phyloP scores from a whole-genome alignment of 345 rosid genomes.

The Cochlearia excelsa region DNA sequence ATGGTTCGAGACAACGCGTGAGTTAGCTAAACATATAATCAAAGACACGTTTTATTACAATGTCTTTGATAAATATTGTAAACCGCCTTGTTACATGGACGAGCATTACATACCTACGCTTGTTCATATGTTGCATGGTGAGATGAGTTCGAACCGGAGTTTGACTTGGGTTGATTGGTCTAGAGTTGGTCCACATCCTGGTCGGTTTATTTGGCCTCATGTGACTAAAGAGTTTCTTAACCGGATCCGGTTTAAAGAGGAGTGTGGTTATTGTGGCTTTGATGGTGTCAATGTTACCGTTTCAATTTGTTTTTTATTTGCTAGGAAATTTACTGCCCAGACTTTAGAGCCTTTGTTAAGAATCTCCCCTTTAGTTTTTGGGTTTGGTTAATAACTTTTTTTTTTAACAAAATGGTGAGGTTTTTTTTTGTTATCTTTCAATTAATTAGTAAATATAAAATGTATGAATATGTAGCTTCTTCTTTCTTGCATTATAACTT shows the following conservation, averaged over 20 bases:
- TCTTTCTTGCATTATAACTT: too few relatives aligned
- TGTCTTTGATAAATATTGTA: conserved; percentile 44
- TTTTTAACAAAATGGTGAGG: too few relatives aligned
- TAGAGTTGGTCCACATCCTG: conserved; percentile 59
- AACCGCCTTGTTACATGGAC: conserved; percentile 59
- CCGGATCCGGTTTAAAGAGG: conserved; percentile 37
- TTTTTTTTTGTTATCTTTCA: too few relatives aligned
- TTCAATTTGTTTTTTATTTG: conserved; percentile 50
- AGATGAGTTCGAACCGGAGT: conserved; percentile 47
- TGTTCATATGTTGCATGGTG: conserved; percentile 39
- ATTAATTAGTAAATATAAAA: too few relatives aligned
- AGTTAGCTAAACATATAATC: conserved; percentile 44
- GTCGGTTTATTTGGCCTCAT: conserved; percentile 43
- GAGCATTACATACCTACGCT: conserved; percentile 40
- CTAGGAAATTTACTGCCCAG: conserved; percentile 53
- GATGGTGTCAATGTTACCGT: conserved; percentile 20
- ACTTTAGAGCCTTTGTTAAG: conserved; percentile 57
- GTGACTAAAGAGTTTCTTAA: conserved; percentile 53
- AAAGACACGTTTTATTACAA: conserved; percentile 48
- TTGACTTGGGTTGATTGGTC: conserved; percentile 79
- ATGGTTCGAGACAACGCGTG: conserved; percentile 68
- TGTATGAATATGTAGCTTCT: too few relatives aligned
- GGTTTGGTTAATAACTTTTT: conserved; percentile 38
- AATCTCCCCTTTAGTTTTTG: conserved; percentile 51
- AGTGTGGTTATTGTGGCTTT: conserved; percentile 51